Evolutionary conservation across 148 eudicot species (phyloP).

Genomic region (Vaccinium myrtillus): DNA sequence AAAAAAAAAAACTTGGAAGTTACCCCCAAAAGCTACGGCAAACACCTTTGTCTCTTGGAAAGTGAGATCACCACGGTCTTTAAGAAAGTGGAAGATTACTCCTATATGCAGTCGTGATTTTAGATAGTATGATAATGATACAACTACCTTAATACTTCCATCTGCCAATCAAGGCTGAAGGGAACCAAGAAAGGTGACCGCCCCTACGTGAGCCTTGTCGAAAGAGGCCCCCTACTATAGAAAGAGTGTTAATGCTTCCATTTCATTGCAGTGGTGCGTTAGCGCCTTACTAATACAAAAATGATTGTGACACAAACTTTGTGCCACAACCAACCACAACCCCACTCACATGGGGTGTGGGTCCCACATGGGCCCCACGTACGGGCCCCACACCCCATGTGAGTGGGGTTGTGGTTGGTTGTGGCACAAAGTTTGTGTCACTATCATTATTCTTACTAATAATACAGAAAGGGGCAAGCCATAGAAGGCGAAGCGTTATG

Average conservation of each 20-base stretch:
- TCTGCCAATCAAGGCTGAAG: background rate
- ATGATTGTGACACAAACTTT: too few species aligned
- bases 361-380: too few species aligned
- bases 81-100: background rate
- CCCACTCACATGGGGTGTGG: too few species aligned
- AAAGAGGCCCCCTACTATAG: background rate
- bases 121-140: background rate
- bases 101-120: background rate
- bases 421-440: too few species aligned
- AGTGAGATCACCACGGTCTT: background rate
- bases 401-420: too few species aligned
- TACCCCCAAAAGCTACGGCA: background rate
- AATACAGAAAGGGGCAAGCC: background rate
- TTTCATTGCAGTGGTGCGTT: background rate
- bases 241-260: background rate
- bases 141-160: background rate
- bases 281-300: background rate
- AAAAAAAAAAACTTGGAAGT: background rate
- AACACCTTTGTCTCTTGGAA: background rate
- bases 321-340: too few species aligned
- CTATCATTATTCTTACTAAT: too few species aligned
- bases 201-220: background rate
- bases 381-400: too few species aligned
- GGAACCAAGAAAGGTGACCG: background rate
- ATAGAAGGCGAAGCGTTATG: background rate